A percentile compares a stretch with the other conserved stretches of the same genome.
These are phyloP conservation scores for Hypoxylon sp. DNA, from an alignment of 2,329 filamentous ascomycete species.

Conservation along the genomic window DNA sequence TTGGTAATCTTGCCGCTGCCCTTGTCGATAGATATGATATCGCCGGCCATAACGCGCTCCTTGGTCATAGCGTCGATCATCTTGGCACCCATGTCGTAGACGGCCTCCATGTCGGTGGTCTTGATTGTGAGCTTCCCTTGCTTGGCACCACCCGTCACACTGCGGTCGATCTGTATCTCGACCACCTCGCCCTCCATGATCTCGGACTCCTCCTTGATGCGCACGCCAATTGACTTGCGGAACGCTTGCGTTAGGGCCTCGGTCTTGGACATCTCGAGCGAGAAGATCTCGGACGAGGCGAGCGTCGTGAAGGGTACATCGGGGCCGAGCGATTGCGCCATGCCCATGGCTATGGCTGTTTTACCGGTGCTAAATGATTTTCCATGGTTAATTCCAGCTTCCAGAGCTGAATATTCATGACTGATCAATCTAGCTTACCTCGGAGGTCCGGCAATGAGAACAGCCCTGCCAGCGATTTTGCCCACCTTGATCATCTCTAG, in stretches of 20 bases:
- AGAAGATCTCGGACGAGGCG: constrained; percentile 97
- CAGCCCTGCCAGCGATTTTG: constrained; percentile 95
- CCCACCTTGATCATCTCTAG: constrained; percentile 99
- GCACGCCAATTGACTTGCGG: constrained; percentile 96
- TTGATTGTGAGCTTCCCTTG: constrained; percentile 99
- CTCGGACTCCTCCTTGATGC: constrained; percentile 99
- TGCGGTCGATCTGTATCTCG: constrained; percentile 97
- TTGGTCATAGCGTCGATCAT: constrained; percentile 99
- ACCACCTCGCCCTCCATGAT: constrained; percentile 99
- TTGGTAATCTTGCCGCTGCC: constrained; percentile 98
- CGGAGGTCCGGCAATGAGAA: constrained; percentile 94
- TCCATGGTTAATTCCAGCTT: constrained; percentile 36
- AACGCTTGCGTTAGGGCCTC: constrained; percentile 99
- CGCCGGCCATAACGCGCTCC: constrained; percentile 98
- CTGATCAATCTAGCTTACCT: constrained; percentile 65
- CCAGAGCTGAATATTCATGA: background rate
- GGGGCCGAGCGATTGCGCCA: constrained; percentile 94
- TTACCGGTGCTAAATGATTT: constrained; percentile 84
- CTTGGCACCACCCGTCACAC: constrained; percentile 95
- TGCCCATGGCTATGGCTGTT: constrained; percentile 98
- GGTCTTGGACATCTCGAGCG: constrained; percentile 99
- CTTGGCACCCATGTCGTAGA: constrained; percentile 99
- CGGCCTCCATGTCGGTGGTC: constrained; percentile 99
- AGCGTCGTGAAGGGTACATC: constrained; percentile 98
- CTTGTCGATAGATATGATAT: constrained; percentile 99